Base-by-base conservation (phyloP, 78 protist species). In the Guillardia theta region DNA sequence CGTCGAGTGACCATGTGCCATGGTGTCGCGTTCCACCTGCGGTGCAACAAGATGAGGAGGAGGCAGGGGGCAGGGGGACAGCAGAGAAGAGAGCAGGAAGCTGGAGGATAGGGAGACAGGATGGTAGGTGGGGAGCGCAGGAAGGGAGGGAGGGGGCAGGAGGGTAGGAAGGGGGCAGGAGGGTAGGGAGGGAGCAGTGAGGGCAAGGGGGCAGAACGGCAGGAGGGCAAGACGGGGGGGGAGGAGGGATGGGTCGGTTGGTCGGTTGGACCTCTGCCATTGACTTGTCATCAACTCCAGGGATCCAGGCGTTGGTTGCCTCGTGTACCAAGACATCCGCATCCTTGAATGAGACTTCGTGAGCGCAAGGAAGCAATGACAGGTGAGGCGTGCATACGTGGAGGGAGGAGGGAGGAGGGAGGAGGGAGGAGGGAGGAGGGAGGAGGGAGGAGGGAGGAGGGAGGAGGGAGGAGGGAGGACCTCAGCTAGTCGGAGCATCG, bases 1-100 rank as follows among this genome's bases (percentile, higher is more conserved):
- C 48, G 96, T 95, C 64, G 95, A 94, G 94, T 95, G 96, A 0
- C 96, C 96, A 36, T 50, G 92, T 30, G 45, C 0, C 46, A 45
- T 0, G 44, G 95, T 44, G 41, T 0, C 54, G 70, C 1, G 24
- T 27, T 1, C 53, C 24, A 54, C n/a, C 18, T 9, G 44, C 36
- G 87, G 77, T 43, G 15, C 30, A 50, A 15, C 10, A 15, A 50
- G 58, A 50, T 10, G 15, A 15, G 15, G 58, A 50, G 58, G 15
- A 15, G 15, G 58, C 10, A 15, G 15, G 58, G 58, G 58, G 15
- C 30, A 50, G 58, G 15, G 58, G 15, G 58, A 50, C 30, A 50
- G 58, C 15, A 10, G 58, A 15, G 58, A 10, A 19, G 30, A 15
- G 58, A 15, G 15, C 43, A 12, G 24, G 21, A 37, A 5, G 58